Conservation (phyloP, 768 basidiomycete genomes). For the Austroboletus festivus region DNA sequence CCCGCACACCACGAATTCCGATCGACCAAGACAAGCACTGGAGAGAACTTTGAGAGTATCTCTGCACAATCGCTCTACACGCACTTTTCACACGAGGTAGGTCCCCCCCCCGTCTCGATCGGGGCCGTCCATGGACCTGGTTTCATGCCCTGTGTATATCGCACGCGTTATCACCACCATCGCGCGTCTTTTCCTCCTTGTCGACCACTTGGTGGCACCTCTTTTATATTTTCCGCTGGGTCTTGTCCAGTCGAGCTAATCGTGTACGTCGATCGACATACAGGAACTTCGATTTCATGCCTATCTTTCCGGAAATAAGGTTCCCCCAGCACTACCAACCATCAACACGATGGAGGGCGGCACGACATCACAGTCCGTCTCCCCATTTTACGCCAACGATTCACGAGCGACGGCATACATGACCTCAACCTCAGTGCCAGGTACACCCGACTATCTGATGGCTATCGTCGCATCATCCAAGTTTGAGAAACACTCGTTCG, state of each 20-base stretch:
- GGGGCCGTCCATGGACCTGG: background rate
- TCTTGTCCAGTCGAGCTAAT: constrained; percentile 8
- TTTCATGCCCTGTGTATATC: too few relatives aligned
- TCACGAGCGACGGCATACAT: constrained; percentile 21
- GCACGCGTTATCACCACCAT: background rate
- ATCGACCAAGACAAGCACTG: constrained; percentile 17
- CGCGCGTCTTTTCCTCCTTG: background rate
- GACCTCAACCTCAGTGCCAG: constrained; percentile 7
- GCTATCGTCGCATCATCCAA: constrained; percentile 36
- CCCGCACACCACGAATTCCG: constrained; percentile 26
- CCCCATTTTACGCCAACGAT: constrained; percentile 28
- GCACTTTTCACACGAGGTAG: constrained; percentile 42
- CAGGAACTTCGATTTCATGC: constrained; percentile 46
- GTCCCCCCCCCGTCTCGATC: constrained; percentile 17
- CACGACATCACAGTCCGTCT: background rate
- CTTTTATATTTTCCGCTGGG: background rate
- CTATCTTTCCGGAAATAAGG: constrained; percentile 37
- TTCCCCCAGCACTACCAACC: constrained; percentile 4
- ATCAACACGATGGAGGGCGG: constrained; percentile 1
- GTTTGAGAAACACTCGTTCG: constrained; percentile 46
- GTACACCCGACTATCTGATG: constrained; percentile 33
- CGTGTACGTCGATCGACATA: constrained; percentile 11
- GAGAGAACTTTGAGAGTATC: constrained; percentile 38
- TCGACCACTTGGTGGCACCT: background rate
- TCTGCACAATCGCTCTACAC: constrained; percentile 35